Evolutionary conservation across 768 basidiomycete species (phyloP), one percentile per base, ranked within the genome.

Genomic region (Gloeophyllum trabeum): DNA sequence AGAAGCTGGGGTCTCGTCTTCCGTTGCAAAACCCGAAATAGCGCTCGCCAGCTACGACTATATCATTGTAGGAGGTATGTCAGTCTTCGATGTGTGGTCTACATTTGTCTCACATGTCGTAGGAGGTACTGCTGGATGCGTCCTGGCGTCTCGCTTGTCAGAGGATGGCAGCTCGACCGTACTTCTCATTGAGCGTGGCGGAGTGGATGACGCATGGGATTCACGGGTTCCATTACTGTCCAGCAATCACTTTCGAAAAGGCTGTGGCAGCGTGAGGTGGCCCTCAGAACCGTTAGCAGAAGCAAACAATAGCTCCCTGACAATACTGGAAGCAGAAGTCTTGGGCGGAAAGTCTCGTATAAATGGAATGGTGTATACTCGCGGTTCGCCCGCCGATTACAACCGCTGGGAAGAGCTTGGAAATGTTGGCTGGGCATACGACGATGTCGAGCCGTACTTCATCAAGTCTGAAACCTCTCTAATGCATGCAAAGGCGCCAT

Each of bases 61-160:
- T n/a, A n/a, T n/a, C n/a, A n/a, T n/a, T n/a, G n/a, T n/a, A n/a
- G n/a, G n/a, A n/a, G n/a, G n/a, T n/a, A n/a, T n/a, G n/a, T n/a
- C n/a, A n/a, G n/a, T n/a, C n/a, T n/a, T n/a, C n/a, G n/a, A n/a
- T n/a, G n/a, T n/a, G n/a, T n/a, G n/a, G n/a, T n/a, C n/a, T n/a
- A n/a, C n/a, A n/a, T n/a, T n/a, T n/a, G n/a, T n/a, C n/a, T n/a
- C n/a, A n/a, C n/a, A n/a, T n/a, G n/a, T n/a, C n/a, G 28, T 16
- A 30, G 28, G 28, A 16, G 71, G 70, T 18, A 65, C 63, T 14
- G 69, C 69, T 1, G 69, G 71, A 0, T 63, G 65, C 39, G 66
- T 67, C 4, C 51, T 73, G 7, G 71, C 70, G 4, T 63, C 57
- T 12, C 61, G 70, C 30, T 55, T 73, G 21, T 59, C 67, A 0